Evolutionary conservation across 225 moss, liverwort and hornwort species (phyloP).

Genomic region (Ulota crispa): DNA sequence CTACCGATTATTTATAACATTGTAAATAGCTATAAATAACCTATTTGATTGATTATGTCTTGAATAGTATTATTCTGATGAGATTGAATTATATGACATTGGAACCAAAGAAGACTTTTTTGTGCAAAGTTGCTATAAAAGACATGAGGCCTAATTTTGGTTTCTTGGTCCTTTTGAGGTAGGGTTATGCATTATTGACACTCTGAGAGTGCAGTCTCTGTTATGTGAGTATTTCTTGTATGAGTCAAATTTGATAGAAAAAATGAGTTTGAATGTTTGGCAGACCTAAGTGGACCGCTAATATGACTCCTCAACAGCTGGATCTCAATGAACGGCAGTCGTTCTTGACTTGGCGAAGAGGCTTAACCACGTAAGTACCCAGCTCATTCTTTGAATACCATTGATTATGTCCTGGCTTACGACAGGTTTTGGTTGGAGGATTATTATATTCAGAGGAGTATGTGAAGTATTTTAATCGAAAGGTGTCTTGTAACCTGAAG

Average conservation of each 20-base stretch:
- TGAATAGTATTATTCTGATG: neutral
- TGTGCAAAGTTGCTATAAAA: neutral
- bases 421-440: neutral
- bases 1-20: neutral
- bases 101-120: neutral
- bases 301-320: slow-evolving; percentile 86
- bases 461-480: neutral
- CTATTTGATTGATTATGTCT: neutral
- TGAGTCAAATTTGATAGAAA: neutral
- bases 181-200: neutral
- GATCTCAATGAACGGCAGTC: slow-evolving; percentile 82
- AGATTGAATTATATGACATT: too few relatives aligned
- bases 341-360: slow-evolving; percentile 91
- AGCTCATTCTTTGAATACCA: neutral
- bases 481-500: neutral
- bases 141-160: neutral
- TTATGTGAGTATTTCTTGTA: neutral
- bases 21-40: neutral
- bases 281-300: slow-evolving; percentile 85
- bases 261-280: slow-evolving; percentile 12
- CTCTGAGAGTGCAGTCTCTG: neutral
- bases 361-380: slow-evolving; percentile 66
- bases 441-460: neutral
- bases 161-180: neutral
- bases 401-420: neutral